Base-by-base conservation (phyloP, 2,329 filamentous ascomycete genomes). In the Parafenestella ontariensis region DNA sequence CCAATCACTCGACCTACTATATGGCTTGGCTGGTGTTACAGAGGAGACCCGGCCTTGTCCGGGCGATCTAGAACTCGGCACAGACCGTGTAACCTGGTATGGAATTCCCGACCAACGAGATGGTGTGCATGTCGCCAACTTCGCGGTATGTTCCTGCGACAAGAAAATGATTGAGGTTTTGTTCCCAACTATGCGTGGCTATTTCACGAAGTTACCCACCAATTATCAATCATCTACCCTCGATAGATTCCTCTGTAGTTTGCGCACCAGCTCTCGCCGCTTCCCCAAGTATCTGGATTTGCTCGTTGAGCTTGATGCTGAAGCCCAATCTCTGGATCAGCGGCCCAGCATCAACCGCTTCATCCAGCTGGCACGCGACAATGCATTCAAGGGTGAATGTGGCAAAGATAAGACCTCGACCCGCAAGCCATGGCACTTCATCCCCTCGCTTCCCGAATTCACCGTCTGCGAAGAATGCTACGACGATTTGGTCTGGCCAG, bases 391-490 rank as follows among this genome's bases (percentile, higher is more conserved):
- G 45, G 54, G 57, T 24, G 86, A 91, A 69, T 96, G 91, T 69
- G 79, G 80, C 18, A 82, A 86, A 29, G 86, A 90, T 69, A 83
- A 81, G n/a, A 81, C 86, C 4, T 76, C 89, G 2, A 74, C 80
- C n/a, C 83, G 86, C 49, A 83, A 82, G 11, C 79, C 82, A 34
- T 97, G 93, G 93, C 88, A 96, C 73, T 87, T 85, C 50, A 91
- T 96, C 73, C 86, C 89, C 0, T 81, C 85, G 13, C 78, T 96
- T 0, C 90, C 89, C 0, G 85, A 92, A 43, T 86, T 96, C 66
- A 92, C 89, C 0, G 88, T 96, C 3, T 98, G 93, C 75, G 87
- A 90, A 60, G 91, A 94, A 74, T 98, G 93, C 74, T 96, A 90
- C 71, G 85, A 91, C 15, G 87, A 91, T 20, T 84, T 91, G 0